These are phyloP conservation scores for Hypomontagnella monticulosa DNA, from an alignment of 495 filamentous ascomycete species.

Conservation along the genomic window DNA sequence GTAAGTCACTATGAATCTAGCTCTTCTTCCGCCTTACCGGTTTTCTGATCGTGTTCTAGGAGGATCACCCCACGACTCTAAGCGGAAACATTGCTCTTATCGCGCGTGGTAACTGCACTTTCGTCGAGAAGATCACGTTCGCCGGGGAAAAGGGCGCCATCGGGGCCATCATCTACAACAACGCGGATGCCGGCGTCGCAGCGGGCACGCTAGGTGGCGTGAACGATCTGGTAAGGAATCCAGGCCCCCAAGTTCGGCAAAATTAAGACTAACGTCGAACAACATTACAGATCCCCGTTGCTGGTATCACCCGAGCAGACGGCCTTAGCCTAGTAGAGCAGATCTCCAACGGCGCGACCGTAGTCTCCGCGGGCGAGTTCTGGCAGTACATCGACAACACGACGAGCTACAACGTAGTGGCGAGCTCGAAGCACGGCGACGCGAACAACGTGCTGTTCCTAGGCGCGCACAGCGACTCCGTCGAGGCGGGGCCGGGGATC, in stretches of 20 bases:
- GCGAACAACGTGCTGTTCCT: slow-evolving; percentile 69
- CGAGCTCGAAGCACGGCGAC: slow-evolving; percentile 71
- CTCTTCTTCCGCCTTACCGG: not conserved
- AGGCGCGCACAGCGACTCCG: slow-evolving; percentile 76
- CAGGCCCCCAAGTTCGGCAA: not conserved
- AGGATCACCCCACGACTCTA: slow-evolving; percentile 65
- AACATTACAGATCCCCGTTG: slow-evolving; percentile 54
- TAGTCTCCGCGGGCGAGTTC: slow-evolving; percentile 37
- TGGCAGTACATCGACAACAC: slow-evolving; percentile 48
- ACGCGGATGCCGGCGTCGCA: slow-evolving; percentile 58
- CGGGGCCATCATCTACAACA: slow-evolving; percentile 73
- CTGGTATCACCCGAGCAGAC: slow-evolving; percentile 62
- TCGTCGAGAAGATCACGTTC: slow-evolving; percentile 66
- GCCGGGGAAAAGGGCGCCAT: slow-evolving; percentile 69
- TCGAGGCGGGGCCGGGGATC: slow-evolving; percentile 69
- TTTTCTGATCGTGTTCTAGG: slow-evolving; percentile 35
- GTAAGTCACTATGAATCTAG: slow-evolving; percentile 32
- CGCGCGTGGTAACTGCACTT: slow-evolving; percentile 68
- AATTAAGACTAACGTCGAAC: slow-evolving; percentile 32
- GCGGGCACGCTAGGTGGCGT: slow-evolving; percentile 65
- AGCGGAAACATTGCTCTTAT: slow-evolving; percentile 69
- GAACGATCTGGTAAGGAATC: slow-evolving; percentile 48
- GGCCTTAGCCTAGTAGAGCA: slow-evolving; percentile 58
- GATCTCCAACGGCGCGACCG: slow-evolving; percentile 48
- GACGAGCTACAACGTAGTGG: slow-evolving; percentile 72